Evolutionary conservation across 148 eudicot species (phyloP).

Genomic region (Rhododendron griersonianum): DNA sequence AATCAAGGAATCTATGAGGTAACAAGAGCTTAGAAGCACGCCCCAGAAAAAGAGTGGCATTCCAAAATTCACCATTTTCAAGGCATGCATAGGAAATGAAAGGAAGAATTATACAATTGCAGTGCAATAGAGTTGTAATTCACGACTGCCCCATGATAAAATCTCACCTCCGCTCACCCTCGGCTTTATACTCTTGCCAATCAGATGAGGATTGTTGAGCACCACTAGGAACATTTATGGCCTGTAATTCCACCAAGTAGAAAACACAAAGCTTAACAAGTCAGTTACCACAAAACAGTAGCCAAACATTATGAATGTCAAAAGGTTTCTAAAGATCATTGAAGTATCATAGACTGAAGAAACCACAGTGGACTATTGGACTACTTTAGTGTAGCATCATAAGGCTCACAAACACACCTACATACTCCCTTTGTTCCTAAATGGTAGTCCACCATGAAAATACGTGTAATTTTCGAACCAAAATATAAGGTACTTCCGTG

Average conservation of each 20-base stretch:
- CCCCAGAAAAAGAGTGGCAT: not conserved
- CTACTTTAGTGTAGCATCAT: not conserved
- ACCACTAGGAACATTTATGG: constrained; percentile 31
- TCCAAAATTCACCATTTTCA: not conserved
- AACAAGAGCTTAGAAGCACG: not conserved
- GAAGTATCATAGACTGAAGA: not conserved
- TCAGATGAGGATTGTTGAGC: constrained; percentile 65
- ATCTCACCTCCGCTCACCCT: constrained; percentile 75
- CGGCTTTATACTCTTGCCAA: constrained; percentile 84
- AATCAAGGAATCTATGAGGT: not conserved
- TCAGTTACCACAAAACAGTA: not conserved
- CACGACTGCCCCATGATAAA: not conserved
- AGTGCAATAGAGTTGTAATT: not conserved
- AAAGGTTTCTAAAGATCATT: not conserved
- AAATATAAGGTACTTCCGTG: too few species aligned
- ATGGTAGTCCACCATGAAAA: too few species aligned
- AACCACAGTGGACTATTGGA: not conserved
- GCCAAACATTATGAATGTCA: not conserved
- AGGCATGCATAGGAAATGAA: not conserved
- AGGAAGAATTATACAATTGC: not conserved
- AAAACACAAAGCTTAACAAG: not conserved
- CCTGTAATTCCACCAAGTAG: constrained; percentile 25
- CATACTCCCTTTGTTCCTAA: not conserved
- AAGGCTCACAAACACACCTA: not conserved
- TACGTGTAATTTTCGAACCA: too few species aligned